Evolutionary conservation across 2,329 filamentous ascomycete species (phyloP), one percentile per base, ranked within the genome.

Genomic region (Cytospora schulzeri): DNA sequence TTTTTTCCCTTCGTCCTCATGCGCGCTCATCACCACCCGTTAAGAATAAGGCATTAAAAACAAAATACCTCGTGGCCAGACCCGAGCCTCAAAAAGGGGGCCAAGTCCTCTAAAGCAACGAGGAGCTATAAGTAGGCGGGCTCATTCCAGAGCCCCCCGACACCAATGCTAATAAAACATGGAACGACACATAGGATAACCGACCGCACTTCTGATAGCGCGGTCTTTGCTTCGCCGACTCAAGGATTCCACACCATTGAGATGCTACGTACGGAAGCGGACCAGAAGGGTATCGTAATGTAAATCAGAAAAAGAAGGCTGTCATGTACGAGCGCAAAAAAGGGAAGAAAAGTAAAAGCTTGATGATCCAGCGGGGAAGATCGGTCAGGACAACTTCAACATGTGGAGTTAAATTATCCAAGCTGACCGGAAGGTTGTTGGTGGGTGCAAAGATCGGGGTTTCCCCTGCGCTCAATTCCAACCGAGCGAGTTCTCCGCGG

Each of bases 401-500:
- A n/a, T 48, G 45, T 48, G 45, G 11, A 24, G 11, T 24, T 48
- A 4, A n/a, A 11, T 48, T 48, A 48, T 48, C 45, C 45, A 48
- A 48, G 45, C 17, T 22, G 45, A 48, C 45, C n/a, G 9, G 45
- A 48, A 24, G 9, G 45, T 24, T 48, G 45, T 48, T 24, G n/a
- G n/a, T 45, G 35, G 15, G 31, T 31, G 41, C 45, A 48, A 12
- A 48, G n/a, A 57, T 58, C 45, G 51, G 28, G 48, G 9, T 48
- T 12, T 48, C 35, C 48, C 24, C 55, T 26, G 22, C 57, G 63
- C 70, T 87, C 84, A 97, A 81, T 96, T 96, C 93, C 93, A 97
- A 72, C 93, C 93, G 69, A 97, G 85, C 59, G 92, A 96, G 83
- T 97, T 97, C 81, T 96, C 93, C 4, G 93, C 90, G 76, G 93